Evolutionary conservation across 176 grass and related monocot species (phyloP), one percentile per base, ranked within the genome.

Genomic region (Cenchrus fungigraminus): DNA sequence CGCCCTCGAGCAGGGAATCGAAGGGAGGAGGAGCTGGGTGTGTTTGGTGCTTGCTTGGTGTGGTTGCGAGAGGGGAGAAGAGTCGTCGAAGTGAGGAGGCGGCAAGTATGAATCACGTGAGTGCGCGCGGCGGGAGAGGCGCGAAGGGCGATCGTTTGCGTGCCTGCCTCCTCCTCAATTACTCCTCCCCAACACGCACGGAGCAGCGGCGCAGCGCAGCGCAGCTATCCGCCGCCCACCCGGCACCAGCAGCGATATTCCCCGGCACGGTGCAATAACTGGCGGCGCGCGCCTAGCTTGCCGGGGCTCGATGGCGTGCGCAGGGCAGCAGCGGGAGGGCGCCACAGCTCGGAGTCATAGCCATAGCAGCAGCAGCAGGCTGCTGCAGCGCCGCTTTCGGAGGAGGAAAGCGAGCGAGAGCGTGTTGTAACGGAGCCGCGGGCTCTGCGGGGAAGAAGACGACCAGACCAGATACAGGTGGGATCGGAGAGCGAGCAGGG

Each of bases 61-160:
- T 75, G 83, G 58, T 56, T 14, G 62, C 12, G 45, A 3, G 9
- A 34, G 44, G 0, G 7, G 4, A 0, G 44, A 8, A 22, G 15
- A 34, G 57, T 14, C 13, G 7, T 11, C 0, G 40, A 6, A 29
- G 6, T 0, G 51, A 7, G 29, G 22, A 76, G 83, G 86, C 44
- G 1, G 83, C 58, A 43, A 58, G 80, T 82, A 60, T 84, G 84
- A 58, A 77, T 76, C 82, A 84, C 79, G 82, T 86, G 91, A 85
- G 53, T 14, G 9, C 16, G 73, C 32, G 45, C 20, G 46, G 6
- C 50, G 42, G 7, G 62, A 12, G 62, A 83, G 67, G 66, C 20
- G 79, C 3, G 37, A 40, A 50, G 12, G 60, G 76, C 73, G 85
- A 34, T 84, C 85, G 76, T 87, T 80, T 9, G 89, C 85, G 76